These are phyloP conservation scores for Dianthus caryophyllus DNA, from an alignment of 148 eudicot species.

Conservation along the genomic window DNA sequence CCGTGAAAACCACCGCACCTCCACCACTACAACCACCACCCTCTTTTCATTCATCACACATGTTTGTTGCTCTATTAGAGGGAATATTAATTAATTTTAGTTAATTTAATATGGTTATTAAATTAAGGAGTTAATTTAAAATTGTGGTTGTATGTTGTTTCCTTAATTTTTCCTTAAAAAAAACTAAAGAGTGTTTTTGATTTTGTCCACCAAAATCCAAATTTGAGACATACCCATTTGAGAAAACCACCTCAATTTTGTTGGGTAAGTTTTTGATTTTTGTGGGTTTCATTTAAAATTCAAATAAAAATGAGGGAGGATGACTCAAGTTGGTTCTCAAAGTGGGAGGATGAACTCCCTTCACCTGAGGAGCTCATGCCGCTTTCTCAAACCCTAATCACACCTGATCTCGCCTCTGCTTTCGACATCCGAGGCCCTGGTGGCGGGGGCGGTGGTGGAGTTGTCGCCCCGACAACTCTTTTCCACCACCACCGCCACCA, in stretches of 20 bases:
- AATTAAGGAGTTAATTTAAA: no score
- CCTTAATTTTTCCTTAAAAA: not conserved
- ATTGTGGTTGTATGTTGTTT: not conserved
- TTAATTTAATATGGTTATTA: no score
- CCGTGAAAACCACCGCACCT: not conserved
- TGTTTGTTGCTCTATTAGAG: not conserved
- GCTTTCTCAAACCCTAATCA: constrained; percentile 74
- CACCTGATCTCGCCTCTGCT: constrained; percentile 80
- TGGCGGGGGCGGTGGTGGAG: not conserved
- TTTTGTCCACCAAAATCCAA: constrained; percentile 17
- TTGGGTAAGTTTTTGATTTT: constrained; percentile 26
- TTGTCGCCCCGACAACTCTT: no score
- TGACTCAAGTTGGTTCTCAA: constrained; percentile 78
- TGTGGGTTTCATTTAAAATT: not conserved
- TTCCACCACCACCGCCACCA: constrained; percentile 5
- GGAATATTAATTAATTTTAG: no score
- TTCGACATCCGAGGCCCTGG: constrained; percentile 54
- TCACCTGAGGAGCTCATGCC: constrained; percentile 81
- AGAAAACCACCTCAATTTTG: constrained; percentile 16
- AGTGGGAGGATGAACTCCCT: constrained; percentile 84
- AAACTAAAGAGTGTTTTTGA: no score
- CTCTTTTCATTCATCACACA: not conserved
- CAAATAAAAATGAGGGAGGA: constrained; percentile 59
- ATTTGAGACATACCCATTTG: constrained; percentile 22
- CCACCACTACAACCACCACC: constrained; percentile 13